Base-by-base conservation (phyloP, 2,329 filamentous ascomycete genomes). In the Clonostachys chloroleuca region DNA sequence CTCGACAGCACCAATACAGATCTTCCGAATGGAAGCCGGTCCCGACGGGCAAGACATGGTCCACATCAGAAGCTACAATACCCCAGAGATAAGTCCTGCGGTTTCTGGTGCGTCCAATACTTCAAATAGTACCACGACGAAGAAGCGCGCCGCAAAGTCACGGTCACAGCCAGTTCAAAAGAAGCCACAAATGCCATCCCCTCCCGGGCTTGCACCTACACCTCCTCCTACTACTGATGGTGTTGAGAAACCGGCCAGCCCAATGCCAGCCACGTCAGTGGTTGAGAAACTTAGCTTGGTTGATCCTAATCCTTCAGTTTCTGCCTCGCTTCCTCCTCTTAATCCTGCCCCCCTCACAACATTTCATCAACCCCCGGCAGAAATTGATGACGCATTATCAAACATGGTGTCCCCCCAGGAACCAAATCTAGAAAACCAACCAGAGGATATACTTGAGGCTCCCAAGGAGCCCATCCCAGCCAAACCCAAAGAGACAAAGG, bases 181-280 rank as follows among this genome's bases (percentile, higher is more conserved):
- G 24, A 30, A 30, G 24, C 24, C 24, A 10, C 24, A 30, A 10
- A 30, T 30, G 24, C 24, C 24, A 30, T 30, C 14, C 36, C 36
- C 14, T 7, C 14, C 36, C 12, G 12, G 12, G 18, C 54, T 61
- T 47, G 61, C 57, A 43, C 63, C 62, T n/a, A 69, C 66, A 20
- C 67, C 67, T 39, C 66, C 66, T 20, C 64, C 65, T 18, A 70
- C 67, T 6, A 69, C 67, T 6, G 67, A 70, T 49, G 58, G 61
- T 14, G 47, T 54, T 30, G 67, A 69, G 34, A 67, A 59, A 47
- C 53, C 56, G 6, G 36, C 41, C 6, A 48, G 47, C 34, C 47
- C 47, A 1, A 30, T 30, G 24, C 8, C 24, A 30, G 10, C 8
- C 9, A 30, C 24, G 3, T 30, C 24, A 30, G 24, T 30, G 24